Conservation (phyloP, 2,329 filamentous ascomycete genomes). For the Tolypocladium capitatum region DNA sequence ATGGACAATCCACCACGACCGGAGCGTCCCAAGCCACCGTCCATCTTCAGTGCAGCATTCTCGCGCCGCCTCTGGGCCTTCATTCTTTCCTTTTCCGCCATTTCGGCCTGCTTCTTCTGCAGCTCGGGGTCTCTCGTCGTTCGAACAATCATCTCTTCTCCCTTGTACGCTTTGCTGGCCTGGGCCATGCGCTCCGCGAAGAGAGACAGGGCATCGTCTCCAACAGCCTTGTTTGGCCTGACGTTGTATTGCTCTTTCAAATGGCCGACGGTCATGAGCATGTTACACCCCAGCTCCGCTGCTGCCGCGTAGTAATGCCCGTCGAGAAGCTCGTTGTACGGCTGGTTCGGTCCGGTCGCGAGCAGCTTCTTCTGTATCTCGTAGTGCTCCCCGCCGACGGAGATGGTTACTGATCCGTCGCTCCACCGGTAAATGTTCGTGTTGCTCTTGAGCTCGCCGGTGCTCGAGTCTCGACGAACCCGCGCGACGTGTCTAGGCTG, state of each 20-base stretch:
- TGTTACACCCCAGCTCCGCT: conserved; percentile 52
- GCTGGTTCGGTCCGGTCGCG: conserved; percentile 45
- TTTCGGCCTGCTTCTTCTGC: conserved; percentile 59
- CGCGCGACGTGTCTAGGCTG: conserved; percentile 53
- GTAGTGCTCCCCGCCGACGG: conserved; percentile 64
- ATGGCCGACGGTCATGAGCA: conserved; percentile 62
- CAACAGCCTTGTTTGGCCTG: conserved; percentile 50
- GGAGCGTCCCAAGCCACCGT: conserved; percentile 38
- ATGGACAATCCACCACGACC: conserved; percentile 49
- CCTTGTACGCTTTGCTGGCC: conserved; percentile 41
- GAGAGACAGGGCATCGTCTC: conserved; percentile 58
- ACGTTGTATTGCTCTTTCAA: conserved; percentile 61
- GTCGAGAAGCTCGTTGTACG: conserved; percentile 55
- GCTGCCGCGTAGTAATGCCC: conserved; percentile 65
- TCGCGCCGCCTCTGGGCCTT: conserved; percentile 54
- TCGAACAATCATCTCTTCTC: conserved; percentile 53
- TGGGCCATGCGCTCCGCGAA: conserved; percentile 55
- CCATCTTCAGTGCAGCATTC: conserved; percentile 51
- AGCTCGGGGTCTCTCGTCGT: conserved; percentile 64
- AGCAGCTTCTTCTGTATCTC: conserved; percentile 59
- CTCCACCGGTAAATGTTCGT: conserved; percentile 65
- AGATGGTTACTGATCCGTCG: conserved; percentile 63
- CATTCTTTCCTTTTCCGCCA: conserved; percentile 60
- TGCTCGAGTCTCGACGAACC: conserved; percentile 54
- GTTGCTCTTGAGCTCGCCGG: conserved; percentile 58